Base-by-base conservation (phyloP, 73 alveolate genomes). In the Paramecium pentaurelia region DNA sequence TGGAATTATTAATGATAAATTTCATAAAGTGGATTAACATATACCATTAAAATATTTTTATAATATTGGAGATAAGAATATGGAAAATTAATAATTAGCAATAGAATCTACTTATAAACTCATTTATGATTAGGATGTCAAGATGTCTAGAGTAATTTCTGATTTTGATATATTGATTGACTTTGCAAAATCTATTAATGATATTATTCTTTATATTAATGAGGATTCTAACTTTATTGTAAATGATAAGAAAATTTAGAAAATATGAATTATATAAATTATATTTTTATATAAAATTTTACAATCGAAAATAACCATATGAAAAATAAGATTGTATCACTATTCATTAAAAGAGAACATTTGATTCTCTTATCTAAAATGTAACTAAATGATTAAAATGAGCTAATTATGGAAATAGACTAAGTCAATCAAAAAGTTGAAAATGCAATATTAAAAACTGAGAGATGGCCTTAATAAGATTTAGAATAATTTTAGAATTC, bases 271-370 rank as follows among this genome's bases (percentile, higher is more conserved):
- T 64, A 64, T 51, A 54, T 22, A 22, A 37, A 73, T 73, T 73
- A 37, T 73, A 73, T 73, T 73, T 73, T 12, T 36, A 30, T 73
- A 73, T 68, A 32, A 49, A 40, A n/a, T 0, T 68, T 8, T 68
- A 32, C n/a, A 54, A 54, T 18, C 11, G 12, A 54, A 49, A 54
- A 54, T 54, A n/a, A 54, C 36, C 70, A 18, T 18, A 54, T 73
- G 87, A 73, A 73, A 40, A 73, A 34, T 73, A 32, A 37, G 87
- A 37, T 73, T 34, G 87, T 73, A 12, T 73, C 87, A 37, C 60
- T 37, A 12, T 73, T 73, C 36, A 34, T 73, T 18, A 73, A 73
- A 38, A 73, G 87, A 73, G 87, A 73, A 18, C 87, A 73, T 73
- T 9, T 73, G 8, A 73, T 73, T 40, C 47, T 73, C 60, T 8